phyloP scores from a whole-genome alignment of 202 grass and related monocot genomes.

The Hordeum pubiflorum region DNA sequence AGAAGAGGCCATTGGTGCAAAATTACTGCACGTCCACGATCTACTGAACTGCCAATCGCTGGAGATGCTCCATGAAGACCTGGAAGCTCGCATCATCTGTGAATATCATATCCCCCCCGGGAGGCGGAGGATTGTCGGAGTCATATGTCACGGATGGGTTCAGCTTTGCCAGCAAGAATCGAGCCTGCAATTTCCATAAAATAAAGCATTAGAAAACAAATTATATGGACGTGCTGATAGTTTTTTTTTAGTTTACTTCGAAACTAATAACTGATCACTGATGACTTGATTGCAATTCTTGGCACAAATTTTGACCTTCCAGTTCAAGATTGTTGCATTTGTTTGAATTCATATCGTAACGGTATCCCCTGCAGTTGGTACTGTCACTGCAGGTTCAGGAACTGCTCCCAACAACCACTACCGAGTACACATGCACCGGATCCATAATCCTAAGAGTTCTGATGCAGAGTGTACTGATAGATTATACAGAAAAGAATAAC shows the following conservation, averaged over 20 bases:
- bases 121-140: conserved; percentile 51
- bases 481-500: conserved; percentile 34
- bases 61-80: conserved; percentile 93
- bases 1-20: conserved; percentile 11
- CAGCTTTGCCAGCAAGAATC: conserved; percentile 83
- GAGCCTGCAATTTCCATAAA: conserved; percentile 48
- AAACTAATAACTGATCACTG: background rate
- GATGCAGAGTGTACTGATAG: background rate
- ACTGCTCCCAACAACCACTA: background rate
- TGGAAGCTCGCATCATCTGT: conserved; percentile 89
- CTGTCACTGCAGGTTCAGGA: background rate
- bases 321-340: background rate
- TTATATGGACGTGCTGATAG: background rate
- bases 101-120: conserved; percentile 82
- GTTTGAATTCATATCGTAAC: background rate
- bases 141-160: conserved; percentile 81
- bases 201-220: background rate
- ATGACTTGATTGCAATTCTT: background rate
- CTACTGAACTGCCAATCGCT: conserved; percentile 70
- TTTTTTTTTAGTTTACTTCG: background rate
- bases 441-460: background rate
- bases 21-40: conserved; percentile 8
- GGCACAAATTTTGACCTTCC: background rate
- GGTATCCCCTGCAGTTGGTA: background rate
- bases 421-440: background rate